Evolutionary conservation across 148 eudicot species (phyloP).

Genomic region (Camellia granthamiana): DNA sequence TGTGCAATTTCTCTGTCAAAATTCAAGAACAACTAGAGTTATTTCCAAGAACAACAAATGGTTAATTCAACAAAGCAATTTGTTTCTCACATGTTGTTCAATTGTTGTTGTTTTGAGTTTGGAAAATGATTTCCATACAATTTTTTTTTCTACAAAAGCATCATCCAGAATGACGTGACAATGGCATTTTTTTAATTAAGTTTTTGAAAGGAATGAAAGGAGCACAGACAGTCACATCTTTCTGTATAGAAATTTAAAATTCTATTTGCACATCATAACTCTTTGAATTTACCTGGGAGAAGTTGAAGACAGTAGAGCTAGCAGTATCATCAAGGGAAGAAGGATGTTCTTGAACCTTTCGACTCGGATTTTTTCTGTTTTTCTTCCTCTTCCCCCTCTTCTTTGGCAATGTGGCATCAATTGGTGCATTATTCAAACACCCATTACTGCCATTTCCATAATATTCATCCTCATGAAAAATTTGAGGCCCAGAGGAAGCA

Average conservation of each 20-base stretch:
- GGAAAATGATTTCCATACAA: no score
- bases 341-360: conserved; percentile 23
- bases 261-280: no score
- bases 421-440: not conserved
- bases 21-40: not conserved
- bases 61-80: not conserved
- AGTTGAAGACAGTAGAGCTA: conserved; percentile 48
- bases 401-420: conserved; percentile 8
- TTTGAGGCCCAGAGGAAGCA: conserved; percentile 78
- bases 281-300: conserved; percentile 12
- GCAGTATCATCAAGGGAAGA: conserved; percentile 75
- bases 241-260: no score
- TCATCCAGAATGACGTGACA: no score
- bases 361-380: not conserved
- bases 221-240: no score
- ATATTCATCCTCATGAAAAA: conserved; percentile 29
- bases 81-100: not conserved
- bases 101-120: conserved; percentile 5
- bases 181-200: no score
- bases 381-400: conserved; percentile 19
- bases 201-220: no score
- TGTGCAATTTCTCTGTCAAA: conserved; percentile 26
- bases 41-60: not conserved
- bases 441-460: conserved; percentile 13
- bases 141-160: no score